Conservation (phyloP, 805 yeast species). For the Saccharomycopsis sp. region DNA sequence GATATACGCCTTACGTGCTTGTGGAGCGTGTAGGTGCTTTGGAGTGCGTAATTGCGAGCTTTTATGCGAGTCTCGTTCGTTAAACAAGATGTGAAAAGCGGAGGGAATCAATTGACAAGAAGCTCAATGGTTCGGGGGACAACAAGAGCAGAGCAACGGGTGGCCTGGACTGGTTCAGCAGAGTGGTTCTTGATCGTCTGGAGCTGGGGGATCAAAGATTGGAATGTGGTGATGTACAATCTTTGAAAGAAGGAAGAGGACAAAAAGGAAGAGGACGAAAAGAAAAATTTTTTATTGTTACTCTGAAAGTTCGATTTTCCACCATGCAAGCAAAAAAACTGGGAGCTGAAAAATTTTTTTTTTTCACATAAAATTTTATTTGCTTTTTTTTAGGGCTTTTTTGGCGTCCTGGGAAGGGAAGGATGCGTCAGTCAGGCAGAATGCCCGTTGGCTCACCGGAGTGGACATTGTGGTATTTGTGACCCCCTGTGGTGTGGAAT, state of each 20-base stretch:
- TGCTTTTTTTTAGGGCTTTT: constrained; percentile 1
- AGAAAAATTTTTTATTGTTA: constrained; percentile 3
- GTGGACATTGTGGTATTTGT: too few species aligned
- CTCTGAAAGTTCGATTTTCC: background rate
- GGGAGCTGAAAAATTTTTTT: background rate
- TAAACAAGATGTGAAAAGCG: background rate
- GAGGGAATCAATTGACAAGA: background rate
- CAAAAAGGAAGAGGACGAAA: constrained; percentile 3
- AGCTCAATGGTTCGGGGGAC: background rate
- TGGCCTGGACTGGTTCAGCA: background rate
- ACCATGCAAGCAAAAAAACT: background rate
- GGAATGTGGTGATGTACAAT: background rate
- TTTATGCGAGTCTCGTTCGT: background rate
- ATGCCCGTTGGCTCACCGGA: too few species aligned
- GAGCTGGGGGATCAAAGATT: background rate
- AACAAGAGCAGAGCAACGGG: background rate
- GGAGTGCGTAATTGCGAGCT: too few species aligned
- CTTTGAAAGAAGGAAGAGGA: background rate
- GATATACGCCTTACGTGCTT: background rate
- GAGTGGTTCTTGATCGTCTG: background rate
- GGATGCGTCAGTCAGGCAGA: too few species aligned
- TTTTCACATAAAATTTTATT: constrained; percentile 4
- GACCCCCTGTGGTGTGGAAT: too few species aligned
- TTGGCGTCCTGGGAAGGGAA: too few species aligned
- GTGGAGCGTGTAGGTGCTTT: too few species aligned